A percentile compares a stretch with the other conserved stretches of the same genome.
These are phyloP conservation scores for Aspergillus transmontanensis DNA, from an alignment of 2,329 filamentous ascomycete species.

Conservation along the genomic window DNA sequence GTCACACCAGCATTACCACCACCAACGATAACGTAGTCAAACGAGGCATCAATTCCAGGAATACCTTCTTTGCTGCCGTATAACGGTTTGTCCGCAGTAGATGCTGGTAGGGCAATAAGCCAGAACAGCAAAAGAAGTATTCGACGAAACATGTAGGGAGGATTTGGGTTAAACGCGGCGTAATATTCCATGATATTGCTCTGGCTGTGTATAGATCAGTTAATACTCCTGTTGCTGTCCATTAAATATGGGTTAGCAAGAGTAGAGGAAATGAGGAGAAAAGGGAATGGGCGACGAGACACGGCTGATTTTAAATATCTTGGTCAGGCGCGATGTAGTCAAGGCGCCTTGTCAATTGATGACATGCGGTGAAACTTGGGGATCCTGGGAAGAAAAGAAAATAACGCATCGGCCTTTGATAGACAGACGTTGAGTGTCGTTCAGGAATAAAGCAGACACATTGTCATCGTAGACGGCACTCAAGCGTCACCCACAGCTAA, in stretches of 20 bases:
- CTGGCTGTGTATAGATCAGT: background rate
- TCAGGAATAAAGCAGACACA: background rate
- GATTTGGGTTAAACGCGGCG: background rate
- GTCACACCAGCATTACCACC: constrained; percentile 43
- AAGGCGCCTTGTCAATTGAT: background rate
- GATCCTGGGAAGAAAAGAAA: background rate
- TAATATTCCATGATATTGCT: background rate
- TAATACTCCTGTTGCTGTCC: background rate
- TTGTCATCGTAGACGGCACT: background rate
- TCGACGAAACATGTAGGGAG: background rate
- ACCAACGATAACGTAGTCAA: constrained; percentile 38
- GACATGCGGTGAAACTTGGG: background rate
- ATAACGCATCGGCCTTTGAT: background rate
- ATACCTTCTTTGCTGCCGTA: constrained; percentile 5
- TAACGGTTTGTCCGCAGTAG: background rate
- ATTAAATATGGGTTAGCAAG: background rate
- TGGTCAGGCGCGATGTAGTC: background rate
- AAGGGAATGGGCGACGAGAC: background rate
- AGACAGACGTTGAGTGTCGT: background rate
- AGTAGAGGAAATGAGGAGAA: background rate
- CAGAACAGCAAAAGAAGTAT: background rate
- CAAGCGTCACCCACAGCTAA: background rate
- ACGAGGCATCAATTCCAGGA: constrained; percentile 19
- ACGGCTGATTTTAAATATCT: background rate
- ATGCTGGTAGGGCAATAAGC: background rate